Evolutionary conservation across 345 rosid species (phyloP), one percentile per base, ranked within the genome.

Genomic region (Camelina laxa): DNA sequence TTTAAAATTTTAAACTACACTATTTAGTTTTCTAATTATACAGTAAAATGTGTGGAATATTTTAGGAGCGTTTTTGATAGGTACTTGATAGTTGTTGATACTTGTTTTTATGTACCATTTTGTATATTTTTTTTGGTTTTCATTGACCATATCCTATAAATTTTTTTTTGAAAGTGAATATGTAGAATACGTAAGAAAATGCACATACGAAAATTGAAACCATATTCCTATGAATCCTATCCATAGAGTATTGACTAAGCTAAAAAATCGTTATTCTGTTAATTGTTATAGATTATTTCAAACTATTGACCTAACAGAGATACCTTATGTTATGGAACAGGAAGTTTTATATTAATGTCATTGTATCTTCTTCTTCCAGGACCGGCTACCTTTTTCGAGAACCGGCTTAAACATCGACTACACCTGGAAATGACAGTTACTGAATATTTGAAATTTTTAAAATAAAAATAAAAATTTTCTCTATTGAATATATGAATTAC

Each of bases 21-120:
- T 75, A 49, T 59, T 58, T 7, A 49, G 3, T 48, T 75, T 75
- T 75, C 60, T 44, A 0, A 73, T 17, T 64, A 33, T 33, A 59
- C 73, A 75, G 67, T 67, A 16, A 24, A 13, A 27, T n/a, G 10
- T 59, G 45, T 59, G 42, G 67, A 58, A 59, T 65, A 20, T 54
- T 13, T 7, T 16, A 42, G 0, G 42, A 21, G 27, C 27, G 5
- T 11, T 63, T 63, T 45, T 58, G 67, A 66, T 74, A 9, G 67
- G 36, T 66, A 74, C 51, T 35, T 64, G 6, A 27, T 53, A 49
- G 9, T 42, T 56, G 15, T 35, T 64, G 10, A 27, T 53, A 49
- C 14, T 42, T 56, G 15, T 63, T 54, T 27, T 27, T 27, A 4
- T 27, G 5, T 27, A 27, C 1, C 30, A 0, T 27, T 27, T 8